Base-by-base conservation (phyloP, 108 stramenopile genomes). In the Discostella pseudostelligera region DNA sequence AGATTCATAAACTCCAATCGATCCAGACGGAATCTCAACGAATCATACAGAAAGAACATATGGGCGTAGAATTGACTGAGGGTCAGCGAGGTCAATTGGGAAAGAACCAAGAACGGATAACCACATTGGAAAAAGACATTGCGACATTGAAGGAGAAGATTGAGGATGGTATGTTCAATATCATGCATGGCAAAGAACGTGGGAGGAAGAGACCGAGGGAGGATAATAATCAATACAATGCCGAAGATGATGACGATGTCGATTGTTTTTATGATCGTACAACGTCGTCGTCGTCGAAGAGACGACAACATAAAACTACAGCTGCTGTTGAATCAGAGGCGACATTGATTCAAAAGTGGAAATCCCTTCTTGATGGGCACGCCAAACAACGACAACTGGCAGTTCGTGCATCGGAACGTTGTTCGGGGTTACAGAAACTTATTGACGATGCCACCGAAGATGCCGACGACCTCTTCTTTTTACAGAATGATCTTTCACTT, bases 61-160 rank as follows among this genome's bases (percentile, higher is more conserved):
- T 39, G 63, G 66, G 62, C 3, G 61, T 69, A 8, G 85, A 83
- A 54, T 64, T 92, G 22, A 81, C 84, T 8, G 76, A 83, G 24
- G 91, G 91, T 39, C 91, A 92, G 67, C 67, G 71, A 56, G 50
- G 68, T 20, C 87, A 88, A 59, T 42, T 92, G 47, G 69, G 77
- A 43, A 70, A 66, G 60, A 78, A 78, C 69, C 67, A 50, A 12
- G 67, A 62, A 25, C 59, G 60, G 17, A 61, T 78, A 10, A 20
- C 19, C 19, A 25, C 14, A 26, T 78, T 86, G 35, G 70, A 76
- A 26, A 64, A 81, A 63, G 64, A 80, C n/a, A 50, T 86, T 59
- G 61, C 54, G 11, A 68, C 62, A 13, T 45, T 89, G 48, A 56
- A 62, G 32, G 47, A 59, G 19, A 61, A 67, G 45, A 78, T 92